A percentile compares a stretch with the other conserved stretches of the same genome.
These are phyloP conservation scores for Mycena vitilis DNA, from an alignment of 768 basidiomycete genomes.

Conservation along the genomic window DNA sequence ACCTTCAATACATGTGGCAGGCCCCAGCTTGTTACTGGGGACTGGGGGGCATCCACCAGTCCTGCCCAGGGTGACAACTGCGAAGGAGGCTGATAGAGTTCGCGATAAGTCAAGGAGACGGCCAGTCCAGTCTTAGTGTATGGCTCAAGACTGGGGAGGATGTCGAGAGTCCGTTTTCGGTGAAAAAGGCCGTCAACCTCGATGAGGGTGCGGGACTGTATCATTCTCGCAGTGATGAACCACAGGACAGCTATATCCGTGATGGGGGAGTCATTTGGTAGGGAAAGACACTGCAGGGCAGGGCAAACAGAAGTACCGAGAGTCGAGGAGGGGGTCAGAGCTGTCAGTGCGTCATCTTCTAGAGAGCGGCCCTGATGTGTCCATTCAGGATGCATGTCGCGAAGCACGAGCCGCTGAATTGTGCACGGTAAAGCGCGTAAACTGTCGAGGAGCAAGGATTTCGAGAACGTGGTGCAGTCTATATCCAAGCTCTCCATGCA, in stretches of 20 bases:
- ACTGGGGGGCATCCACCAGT: background rate
- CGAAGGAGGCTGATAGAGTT: background rate
- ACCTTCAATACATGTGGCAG: no score
- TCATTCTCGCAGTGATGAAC: slow-evolving; percentile 7
- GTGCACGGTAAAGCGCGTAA: slow-evolving; percentile 2
- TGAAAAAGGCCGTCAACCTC: background rate
- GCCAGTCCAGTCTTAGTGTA: slow-evolving; percentile 3
- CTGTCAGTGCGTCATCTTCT: background rate
- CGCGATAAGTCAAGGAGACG: background rate
- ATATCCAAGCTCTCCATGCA: background rate
- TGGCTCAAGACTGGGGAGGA: background rate
- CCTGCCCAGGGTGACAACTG: slow-evolving; percentile 8
- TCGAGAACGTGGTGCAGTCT: background rate
- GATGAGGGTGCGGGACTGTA: background rate
- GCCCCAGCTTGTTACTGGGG: no score
- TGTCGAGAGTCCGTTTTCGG: background rate
- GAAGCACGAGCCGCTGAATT: background rate
- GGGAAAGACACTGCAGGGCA: slow-evolving; percentile 2
- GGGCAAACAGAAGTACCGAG: background rate
- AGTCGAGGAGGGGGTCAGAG: background rate
- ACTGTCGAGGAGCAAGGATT: background rate
- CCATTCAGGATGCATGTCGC: background rate
- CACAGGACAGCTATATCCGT: background rate
- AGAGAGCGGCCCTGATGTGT: background rate
- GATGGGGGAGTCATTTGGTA: background rate